Percentiles rank a stretch among this genome's conserved stretches.
These are phyloP conservation scores for Tylopilus vinaceipallidus DNA, from an alignment of 768 basidiomycete genomes.

Conservation along the genomic window DNA sequence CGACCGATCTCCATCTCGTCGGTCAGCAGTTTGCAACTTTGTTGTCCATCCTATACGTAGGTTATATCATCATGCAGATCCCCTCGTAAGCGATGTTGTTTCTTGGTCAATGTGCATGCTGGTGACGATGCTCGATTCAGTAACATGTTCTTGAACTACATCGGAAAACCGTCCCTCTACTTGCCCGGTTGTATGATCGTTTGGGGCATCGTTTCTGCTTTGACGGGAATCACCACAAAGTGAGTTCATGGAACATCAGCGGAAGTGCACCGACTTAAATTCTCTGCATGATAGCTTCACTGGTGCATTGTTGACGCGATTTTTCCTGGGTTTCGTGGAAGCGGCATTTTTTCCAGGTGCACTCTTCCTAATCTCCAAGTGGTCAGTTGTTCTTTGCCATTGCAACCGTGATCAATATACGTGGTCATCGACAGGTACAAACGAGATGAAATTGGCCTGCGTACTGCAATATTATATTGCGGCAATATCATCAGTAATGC, in stretches of 20 bases:
- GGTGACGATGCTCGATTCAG: constrained; percentile 36
- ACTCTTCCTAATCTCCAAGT: constrained; percentile 37
- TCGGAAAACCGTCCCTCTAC: constrained; percentile 66
- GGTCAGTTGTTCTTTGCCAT: constrained; percentile 30
- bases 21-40: constrained; percentile 64
- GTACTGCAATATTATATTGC: constrained; percentile 46
- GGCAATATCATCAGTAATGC: constrained; percentile 55
- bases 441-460: constrained; percentile 42
- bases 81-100: constrained; percentile 32
- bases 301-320: constrained; percentile 44
- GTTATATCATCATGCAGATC: constrained; percentile 44
- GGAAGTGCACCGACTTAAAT: not conserved
- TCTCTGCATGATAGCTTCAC: constrained; percentile 33
- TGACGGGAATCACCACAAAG: constrained; percentile 41
- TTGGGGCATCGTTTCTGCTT: constrained; percentile 61
- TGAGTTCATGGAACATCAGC: constrained; percentile 5
- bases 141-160: constrained; percentile 67
- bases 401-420: constrained; percentile 27
- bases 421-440: constrained; percentile 38
- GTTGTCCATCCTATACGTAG: constrained; percentile 66
- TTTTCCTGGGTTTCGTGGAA: constrained; percentile 55
- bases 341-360: constrained; percentile 47
- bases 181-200: constrained; percentile 64
- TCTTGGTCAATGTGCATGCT: not conserved
- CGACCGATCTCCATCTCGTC: constrained; percentile 59